Conservation (phyloP, 2,329 filamentous ascomycete species). For the Phaeosphaeriaceae sp. region DNA sequence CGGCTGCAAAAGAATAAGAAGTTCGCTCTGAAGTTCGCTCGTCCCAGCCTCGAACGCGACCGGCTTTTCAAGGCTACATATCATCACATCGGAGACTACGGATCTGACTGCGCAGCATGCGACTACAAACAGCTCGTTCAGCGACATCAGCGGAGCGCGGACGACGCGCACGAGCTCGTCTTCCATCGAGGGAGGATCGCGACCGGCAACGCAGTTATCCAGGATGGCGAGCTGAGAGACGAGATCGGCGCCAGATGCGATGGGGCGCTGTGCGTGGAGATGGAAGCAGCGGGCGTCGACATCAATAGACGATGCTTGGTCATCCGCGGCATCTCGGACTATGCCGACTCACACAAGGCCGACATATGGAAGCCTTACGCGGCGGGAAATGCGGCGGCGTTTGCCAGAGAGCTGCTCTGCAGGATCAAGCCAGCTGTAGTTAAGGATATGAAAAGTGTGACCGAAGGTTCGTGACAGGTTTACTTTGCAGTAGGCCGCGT, state of each 20-base stretch:
- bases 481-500: too few species aligned
- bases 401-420: constrained; percentile 11
- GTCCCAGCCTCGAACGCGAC: constrained; percentile 8
- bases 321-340: constrained; percentile 18
- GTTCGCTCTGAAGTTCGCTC: constrained; percentile 2
- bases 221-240: constrained; percentile 9
- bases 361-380: constrained; percentile 13
- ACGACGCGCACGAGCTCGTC: constrained; percentile 2
- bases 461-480: background rate
- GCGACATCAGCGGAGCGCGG: constrained; percentile 3
- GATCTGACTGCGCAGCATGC: constrained; percentile 6
- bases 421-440: constrained; percentile 20
- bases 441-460: constrained; percentile 1
- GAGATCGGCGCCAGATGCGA: constrained; percentile 8
- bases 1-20: constrained; percentile 1
- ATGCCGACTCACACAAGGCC: constrained; percentile 17
- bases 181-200: constrained; percentile 11
- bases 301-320: constrained; percentile 13
- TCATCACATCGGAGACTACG: constrained; percentile 3
- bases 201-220: constrained; percentile 10
- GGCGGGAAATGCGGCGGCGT: constrained; percentile 14
- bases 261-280: constrained; percentile 15
- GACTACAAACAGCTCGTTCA: constrained; percentile 6
- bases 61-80: constrained; percentile 8
- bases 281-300: constrained; percentile 17